A percentile compares a stretch with the other conserved stretches of the same genome.
phyloP scores from a whole-genome alignment of 768 basidiomycete genomes.

The Kondoa malvinella region DNA sequence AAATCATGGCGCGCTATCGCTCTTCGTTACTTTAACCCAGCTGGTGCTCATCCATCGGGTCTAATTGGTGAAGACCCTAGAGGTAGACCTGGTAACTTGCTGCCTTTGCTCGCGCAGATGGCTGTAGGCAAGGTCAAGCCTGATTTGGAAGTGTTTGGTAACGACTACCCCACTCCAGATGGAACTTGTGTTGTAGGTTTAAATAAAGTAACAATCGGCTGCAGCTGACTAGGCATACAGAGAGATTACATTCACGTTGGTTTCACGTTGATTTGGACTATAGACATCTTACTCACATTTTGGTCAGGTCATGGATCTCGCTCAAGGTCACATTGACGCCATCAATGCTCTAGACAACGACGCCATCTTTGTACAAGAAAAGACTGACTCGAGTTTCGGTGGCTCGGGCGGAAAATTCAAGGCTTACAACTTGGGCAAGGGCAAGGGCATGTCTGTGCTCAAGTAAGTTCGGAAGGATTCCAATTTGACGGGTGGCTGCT shows the following conservation, averaged over 20 bases:
- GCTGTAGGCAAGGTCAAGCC: conserved; percentile 65
- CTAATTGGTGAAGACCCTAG: conserved; percentile 89
- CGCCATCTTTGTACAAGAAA: conserved; percentile 31
- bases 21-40: conserved; percentile 96
- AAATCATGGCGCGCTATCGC: conserved; percentile 70
- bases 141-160: conserved; percentile 69
- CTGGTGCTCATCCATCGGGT: conserved; percentile 94
- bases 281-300: neutral
- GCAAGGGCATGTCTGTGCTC: conserved; percentile 75
- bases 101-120: conserved; percentile 87
- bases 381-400: conserved; percentile 22
- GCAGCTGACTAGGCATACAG: conserved; percentile 3
- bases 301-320: conserved; percentile 59
- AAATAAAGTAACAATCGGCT: neutral
- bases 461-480: conserved; percentile 32
- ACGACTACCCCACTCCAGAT: conserved; percentile 90
- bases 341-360: conserved; percentile 57
- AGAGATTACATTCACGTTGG: conserved; percentile 32
- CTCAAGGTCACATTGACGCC: conserved; percentile 81
- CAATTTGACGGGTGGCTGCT: neutral
- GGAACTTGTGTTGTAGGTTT: conserved; percentile 63
- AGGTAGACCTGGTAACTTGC: conserved; percentile 81
- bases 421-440: conserved; percentile 82
- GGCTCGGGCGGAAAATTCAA: conserved; percentile 45
- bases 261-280: neutral